Base-by-base conservation (phyloP, 2,329 filamentous ascomycete genomes). In the Fusarium sp. region DNA sequence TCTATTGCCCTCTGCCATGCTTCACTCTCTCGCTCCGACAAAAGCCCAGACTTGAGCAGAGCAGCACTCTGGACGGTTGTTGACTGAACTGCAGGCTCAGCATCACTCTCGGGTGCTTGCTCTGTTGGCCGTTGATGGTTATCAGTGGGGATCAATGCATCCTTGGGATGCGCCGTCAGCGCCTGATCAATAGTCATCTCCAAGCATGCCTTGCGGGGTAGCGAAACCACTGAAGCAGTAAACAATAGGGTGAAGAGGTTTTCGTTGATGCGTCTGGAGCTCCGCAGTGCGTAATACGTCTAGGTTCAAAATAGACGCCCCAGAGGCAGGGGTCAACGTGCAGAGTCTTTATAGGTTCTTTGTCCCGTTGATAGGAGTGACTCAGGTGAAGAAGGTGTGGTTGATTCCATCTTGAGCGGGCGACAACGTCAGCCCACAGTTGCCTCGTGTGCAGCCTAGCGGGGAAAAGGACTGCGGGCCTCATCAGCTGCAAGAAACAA, bases 1-100 rank as follows among this genome's bases (percentile, higher is more conserved):
- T 98, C 95, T 71, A 98, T 97, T 0, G 95, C 98, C 52, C 92
- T 93, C 83, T 98, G 96, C 97, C 97, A 99, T 5, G 71, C 63
- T 13, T 73, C 71, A 6, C 71, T 73, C n/a, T 73, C 71, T 5
- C 71, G 60, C 8, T 73, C 71, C 9, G 71, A 73, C 0, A 73
- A 54, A 2, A 73, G 71, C 0, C 71, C 71, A 4, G 59, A 64
- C 0, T 54, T 66, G 18, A 50, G 34, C 2, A n/a, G 20, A 9
- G n/a, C 25, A 4, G 11, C 48, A 54, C 25, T 16, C 20, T 48
- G 43, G 43, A 48, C 23, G 14, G 43, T 14, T 48, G 43, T 27
- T 16, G 14, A 25, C 23, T 48, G 23, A 5, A 11, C 43, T 18
- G 14, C 14, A 23, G 14, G 23, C 25, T 52, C 48, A 13, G 48